Evolutionary conservation across 1,284 basidiomycete species (phyloP), one percentile per base, ranked within the genome.

Genomic region (Rhodotorula sp.): DNA sequence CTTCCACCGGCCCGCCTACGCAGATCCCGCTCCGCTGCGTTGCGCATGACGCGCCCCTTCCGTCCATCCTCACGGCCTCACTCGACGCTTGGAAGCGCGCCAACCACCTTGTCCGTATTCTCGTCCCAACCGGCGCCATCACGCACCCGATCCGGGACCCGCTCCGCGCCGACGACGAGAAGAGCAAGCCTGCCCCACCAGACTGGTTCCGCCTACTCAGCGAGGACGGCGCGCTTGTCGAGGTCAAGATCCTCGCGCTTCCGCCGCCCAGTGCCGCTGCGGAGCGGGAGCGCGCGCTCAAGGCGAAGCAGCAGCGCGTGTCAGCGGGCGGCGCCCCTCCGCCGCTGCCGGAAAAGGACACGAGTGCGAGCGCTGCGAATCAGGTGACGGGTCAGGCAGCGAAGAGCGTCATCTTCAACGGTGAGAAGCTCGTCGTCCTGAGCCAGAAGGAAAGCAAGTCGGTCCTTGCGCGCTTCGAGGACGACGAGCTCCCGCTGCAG

Each of bases 351-450:
- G 8, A 44, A 7, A 14, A 27, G 62, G 7, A 52, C 52, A 89
- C 87, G 25, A 82, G 80, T 27, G 82, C 83, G 17, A n/a, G 45
- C 44, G n/a, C 45, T 3, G 84, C 90, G 42, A 77, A 75, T 8
- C 86, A 91, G 60, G 83, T 89, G 54, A 87, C 72, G 13, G 68
- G 68, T 0, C 73, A 70, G 34, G 70, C 70, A 7, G 64, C 64
- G 14, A 53, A 53, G 42, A 68, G 50, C 5, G 75, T 72, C 49
- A 58, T 72, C 21, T 74, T 76, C 59, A 76, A 76, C n/a, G 73
- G 86, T 69, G 92, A 94, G 84, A 91, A 90, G 83, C 88, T 90
- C 79, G 86, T 85, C 27, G 81, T 90, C 78, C 88, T 86, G 68
- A 85, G 82, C 65, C 81, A 72, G 62, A 76, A 76, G 60, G 75